Percentiles rank a stretch among this genome's conserved stretches.
These are phyloP conservation scores for Colletotrichum sansevieriae DNA, from an alignment of 2,329 filamentous ascomycete genomes.

Conservation along the genomic window DNA sequence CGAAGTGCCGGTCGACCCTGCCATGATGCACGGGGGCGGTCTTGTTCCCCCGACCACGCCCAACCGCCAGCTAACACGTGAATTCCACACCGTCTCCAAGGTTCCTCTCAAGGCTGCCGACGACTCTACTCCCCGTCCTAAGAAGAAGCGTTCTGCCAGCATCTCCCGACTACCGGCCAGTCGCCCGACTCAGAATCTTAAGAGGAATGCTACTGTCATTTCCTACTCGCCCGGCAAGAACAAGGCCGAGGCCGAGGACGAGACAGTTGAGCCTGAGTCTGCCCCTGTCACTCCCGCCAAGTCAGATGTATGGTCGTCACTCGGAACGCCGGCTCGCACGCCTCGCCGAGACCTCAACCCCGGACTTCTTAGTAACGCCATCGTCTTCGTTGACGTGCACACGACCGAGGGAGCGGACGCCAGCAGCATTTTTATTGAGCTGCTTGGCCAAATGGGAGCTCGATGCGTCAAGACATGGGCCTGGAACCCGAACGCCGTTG, in stretches of 20 bases:
- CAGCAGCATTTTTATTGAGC: slow-evolving; percentile 83
- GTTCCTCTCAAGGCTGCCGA: slow-evolving; percentile 80
- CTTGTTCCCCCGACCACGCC: slow-evolving; percentile 67
- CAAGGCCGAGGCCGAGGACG: slow-evolving; percentile 46
- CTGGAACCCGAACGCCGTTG: slow-evolving; percentile 70
- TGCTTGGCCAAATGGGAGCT: slow-evolving; percentile 85
- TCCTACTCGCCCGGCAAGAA: slow-evolving; percentile 67
- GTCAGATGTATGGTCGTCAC: slow-evolving; percentile 65
- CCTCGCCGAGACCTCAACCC: slow-evolving; percentile 67
- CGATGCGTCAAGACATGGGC: slow-evolving; percentile 81
- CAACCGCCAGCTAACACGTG: slow-evolving; percentile 62
- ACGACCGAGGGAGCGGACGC: slow-evolving; percentile 86
- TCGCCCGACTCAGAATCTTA: slow-evolving; percentile 56
- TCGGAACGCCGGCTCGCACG: slow-evolving; percentile 69
- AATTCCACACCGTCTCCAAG: slow-evolving; percentile 82
- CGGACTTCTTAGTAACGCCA: slow-evolving; percentile 74
- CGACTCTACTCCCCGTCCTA: slow-evolving; percentile 63
- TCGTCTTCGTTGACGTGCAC: slow-evolving; percentile 87
- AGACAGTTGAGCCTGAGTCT: slow-evolving; percentile 48
- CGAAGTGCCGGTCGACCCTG: slow-evolving; percentile 67
- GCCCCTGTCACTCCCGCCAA: slow-evolving; percentile 61
- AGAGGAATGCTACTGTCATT: slow-evolving; percentile 65
- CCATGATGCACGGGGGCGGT: slow-evolving; percentile 49
- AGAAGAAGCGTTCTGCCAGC: slow-evolving; percentile 65
- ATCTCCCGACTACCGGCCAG: slow-evolving; percentile 61